These are phyloP conservation scores for Monosporascus sp. DNA, from an alignment of 2,329 filamentous ascomycete species.

Conservation along the genomic window DNA sequence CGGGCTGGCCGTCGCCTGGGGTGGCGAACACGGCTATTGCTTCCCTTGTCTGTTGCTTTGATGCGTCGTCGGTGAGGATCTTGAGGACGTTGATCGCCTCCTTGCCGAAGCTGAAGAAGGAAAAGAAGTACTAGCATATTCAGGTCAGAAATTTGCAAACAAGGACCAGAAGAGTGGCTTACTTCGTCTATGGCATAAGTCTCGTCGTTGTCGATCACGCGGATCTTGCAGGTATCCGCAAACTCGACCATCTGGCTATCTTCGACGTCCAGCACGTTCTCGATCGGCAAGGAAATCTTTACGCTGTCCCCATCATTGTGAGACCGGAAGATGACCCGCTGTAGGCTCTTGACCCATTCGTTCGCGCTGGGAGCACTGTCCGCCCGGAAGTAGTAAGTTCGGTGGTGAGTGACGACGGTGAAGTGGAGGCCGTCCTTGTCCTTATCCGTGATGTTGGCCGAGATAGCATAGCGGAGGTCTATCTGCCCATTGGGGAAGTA, in stretches of 20 bases:
- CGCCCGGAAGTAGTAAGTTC: constrained; percentile 81
- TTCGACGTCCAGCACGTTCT: constrained; percentile 87
- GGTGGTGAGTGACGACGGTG: constrained; percentile 72
- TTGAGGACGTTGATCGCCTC: constrained; percentile 77
- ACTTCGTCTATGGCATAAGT: constrained; percentile 94
- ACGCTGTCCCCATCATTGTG: constrained; percentile 97
- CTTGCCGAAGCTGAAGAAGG: constrained; percentile 81
- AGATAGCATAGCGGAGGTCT: constrained; percentile 86
- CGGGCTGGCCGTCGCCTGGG: constrained; percentile 1
- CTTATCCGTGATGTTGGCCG: constrained; percentile 71
- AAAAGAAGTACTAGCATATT: constrained; percentile 81
- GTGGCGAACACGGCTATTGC: constrained; percentile 10
- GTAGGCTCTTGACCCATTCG: constrained; percentile 92
- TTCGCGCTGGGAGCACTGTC: constrained; percentile 84
- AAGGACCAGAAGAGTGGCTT: constrained; percentile 18
- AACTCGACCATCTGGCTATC: constrained; percentile 87
- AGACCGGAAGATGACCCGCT: constrained; percentile 90
- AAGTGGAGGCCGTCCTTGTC: constrained; percentile 75
- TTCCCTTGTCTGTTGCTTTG: constrained; percentile 36
- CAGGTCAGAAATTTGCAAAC: constrained; percentile 11
- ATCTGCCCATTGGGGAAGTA: constrained; percentile 93
- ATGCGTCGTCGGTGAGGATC: constrained; percentile 62
- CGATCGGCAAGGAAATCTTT: constrained; percentile 86
- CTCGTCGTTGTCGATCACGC: constrained; percentile 88
- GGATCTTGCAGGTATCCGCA: constrained; percentile 88